Base-by-base conservation (phyloP, 2,329 filamentous ascomycete species). In the Pseudogymnoascus sp. region DNA sequence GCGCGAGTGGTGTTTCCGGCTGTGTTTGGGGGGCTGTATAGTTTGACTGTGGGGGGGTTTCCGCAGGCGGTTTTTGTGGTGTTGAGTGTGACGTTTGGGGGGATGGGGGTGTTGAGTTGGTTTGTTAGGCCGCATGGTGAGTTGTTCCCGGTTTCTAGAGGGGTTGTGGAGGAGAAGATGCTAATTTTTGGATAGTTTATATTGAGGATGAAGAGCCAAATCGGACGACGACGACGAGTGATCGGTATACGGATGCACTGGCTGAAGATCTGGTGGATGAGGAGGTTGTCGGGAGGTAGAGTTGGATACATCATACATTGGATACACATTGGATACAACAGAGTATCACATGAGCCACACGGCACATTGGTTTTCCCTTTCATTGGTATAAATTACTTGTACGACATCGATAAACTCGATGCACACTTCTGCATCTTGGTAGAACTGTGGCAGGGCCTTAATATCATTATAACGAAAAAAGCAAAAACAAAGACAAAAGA, bases 1-100 rank as follows among this genome's bases (percentile, higher is more conserved):
- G 85, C 90, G 2, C 81, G 92, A 66, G 86, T 97, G 1, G 73
- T 96, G 11, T 87, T 89, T 0, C 95, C 95, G 0, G 82, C 91
- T 0, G 72, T 93, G 1, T 96, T 97, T 76, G 96, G 95, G 71
- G 83, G 90, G 4, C 84, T 97, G 8, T 99, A 96, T 73, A 89
- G 88, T 12, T 79, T 82, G 2, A 97, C 95, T 0, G 90, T 97
- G 1, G 85, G 82, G 18, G 85, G 77, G 1, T 93, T 89, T 68
- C 86, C 91, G 0, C 91, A 95, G 74, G 86, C 91, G 0, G 87
- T 96, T 0, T 97, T 97, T 73, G 84, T 96, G 7, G 84, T 89
- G 60, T 75, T 97, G 51, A 78, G 83, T 0, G 76, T 77, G 6
- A 79, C 90, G 0, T 96, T 96, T 73, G 82, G 77, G 1, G 23